phyloP scores from a whole-genome alignment of 805 yeast species.

The Candida cerambycidarum region DNA sequence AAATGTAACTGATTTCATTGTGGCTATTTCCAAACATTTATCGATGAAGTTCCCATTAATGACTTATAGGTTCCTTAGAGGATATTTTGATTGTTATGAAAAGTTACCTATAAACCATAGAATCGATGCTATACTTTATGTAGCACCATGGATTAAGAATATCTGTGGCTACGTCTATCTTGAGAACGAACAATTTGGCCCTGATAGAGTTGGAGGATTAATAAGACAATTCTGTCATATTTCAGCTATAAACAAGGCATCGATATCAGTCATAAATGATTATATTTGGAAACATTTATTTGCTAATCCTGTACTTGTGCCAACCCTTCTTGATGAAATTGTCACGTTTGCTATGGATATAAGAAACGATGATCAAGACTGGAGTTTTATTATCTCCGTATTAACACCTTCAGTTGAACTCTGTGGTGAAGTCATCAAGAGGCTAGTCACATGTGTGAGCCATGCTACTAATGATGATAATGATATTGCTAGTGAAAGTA shows the following conservation, averaged over 20 bases:
- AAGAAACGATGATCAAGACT: slow-evolving; percentile 70
- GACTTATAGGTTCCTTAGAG: slow-evolving; percentile 59
- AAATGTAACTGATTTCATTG: slow-evolving; percentile 61
- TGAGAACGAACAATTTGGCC: slow-evolving; percentile 56
- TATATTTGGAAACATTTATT: slow-evolving; percentile 69
- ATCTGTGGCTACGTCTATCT: slow-evolving; percentile 57
- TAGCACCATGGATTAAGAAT: slow-evolving; percentile 76
- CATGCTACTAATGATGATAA: slow-evolving; percentile 46
- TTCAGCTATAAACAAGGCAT: slow-evolving; percentile 48
- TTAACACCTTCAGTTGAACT: slow-evolving; percentile 74
- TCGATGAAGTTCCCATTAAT: slow-evolving; percentile 56
- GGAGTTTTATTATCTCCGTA: slow-evolving; percentile 63
- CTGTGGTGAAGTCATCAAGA: slow-evolving; percentile 60
- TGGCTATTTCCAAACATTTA: slow-evolving; percentile 55
- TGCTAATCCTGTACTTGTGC: slow-evolving; percentile 56
- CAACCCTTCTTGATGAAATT: slow-evolving; percentile 67
- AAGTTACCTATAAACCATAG: slow-evolving; percentile 33
- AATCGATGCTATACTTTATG: slow-evolving; percentile 48
- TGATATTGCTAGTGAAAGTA: slow-evolving; percentile 39
- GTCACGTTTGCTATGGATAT: slow-evolving; percentile 72
- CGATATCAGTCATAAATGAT: slow-evolving; percentile 54
- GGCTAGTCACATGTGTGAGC: slow-evolving; percentile 55
- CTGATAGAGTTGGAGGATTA: slow-evolving; percentile 57
- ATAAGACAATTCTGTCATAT: slow-evolving; percentile 62
- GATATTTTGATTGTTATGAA: slow-evolving; percentile 46